phyloP scores from a whole-genome alignment of 768 basidiomycete genomes.

The Pleurotus giganteus region DNA sequence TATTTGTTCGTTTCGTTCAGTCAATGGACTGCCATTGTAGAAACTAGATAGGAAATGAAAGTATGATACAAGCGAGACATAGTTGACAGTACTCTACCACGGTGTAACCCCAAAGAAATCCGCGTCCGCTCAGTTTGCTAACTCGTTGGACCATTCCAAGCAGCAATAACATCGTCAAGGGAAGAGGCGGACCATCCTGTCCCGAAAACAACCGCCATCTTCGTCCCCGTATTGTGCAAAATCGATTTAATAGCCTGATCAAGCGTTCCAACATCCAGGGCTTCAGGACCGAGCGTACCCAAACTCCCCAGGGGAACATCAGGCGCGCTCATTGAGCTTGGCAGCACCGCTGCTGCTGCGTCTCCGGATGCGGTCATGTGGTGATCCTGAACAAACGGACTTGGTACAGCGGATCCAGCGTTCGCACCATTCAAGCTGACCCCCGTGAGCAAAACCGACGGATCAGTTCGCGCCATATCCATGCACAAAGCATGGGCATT shows the following conservation, averaged over 20 bases:
- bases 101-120: too few relatives aligned
- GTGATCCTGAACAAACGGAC: neutral
- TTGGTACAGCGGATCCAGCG: neutral
- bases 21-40: too few relatives aligned
- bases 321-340: neutral
- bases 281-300: too few relatives aligned
- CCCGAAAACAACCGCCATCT: constrained; percentile 67
- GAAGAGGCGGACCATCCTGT: constrained; percentile 74
- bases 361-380: neutral
- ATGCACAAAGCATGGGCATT: constrained; percentile 62
- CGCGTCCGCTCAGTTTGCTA: too few relatives aligned
- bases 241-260: constrained; percentile 76
- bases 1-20: too few relatives aligned
- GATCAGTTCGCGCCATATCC: constrained; percentile 43
- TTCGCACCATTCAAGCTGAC: neutral
- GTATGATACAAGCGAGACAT: too few relatives aligned
- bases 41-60: too few relatives aligned
- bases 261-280: constrained; percentile 31
- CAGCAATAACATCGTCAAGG: constrained; percentile 61
- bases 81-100: too few relatives aligned
- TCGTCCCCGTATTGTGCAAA: constrained; percentile 80
- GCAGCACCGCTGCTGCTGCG: neutral
- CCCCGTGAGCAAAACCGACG: neutral
- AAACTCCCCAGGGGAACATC: too few relatives aligned
- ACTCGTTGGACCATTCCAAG: too few relatives aligned